Base-by-base conservation (phyloP, 139 green algal genomes). In the Protoeuglena noctilucae region DNA sequence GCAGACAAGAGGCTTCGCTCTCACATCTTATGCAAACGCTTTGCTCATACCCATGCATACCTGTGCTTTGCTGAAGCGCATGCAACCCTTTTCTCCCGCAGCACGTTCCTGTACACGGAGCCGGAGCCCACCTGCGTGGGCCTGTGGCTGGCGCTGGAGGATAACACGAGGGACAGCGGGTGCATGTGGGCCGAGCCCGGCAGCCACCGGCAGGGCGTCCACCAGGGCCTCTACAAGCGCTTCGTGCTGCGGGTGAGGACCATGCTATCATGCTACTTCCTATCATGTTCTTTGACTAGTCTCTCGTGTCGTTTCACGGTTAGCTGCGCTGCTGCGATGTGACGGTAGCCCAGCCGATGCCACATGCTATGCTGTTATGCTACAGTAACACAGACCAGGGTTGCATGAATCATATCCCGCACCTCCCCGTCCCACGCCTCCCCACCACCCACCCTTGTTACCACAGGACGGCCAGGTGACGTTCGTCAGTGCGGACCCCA, bases 121-220 rank as follows among this genome's bases (percentile, higher is more conserved):
- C 90, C 90, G 4, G 34, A 1, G 50, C 67, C 74, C 5, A 84
- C 76, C 12, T 83, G 73, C 34, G 49, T 87, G 4, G 90, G 90
- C 12, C 53, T 95, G 21, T 98, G 90, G 90, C 65, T 93, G 57
- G 90, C 90, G 0, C 51, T 98, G 19, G 88, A 98, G 65, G 84
- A 96, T 51, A 81, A 83, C 4, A 92, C 66, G 0, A 26, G 60
- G 31, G 65, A 79, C 16, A 98, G 97, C 62, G 89, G 89, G 48
- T 98, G 89, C 66, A 60, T 98, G 19, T 97, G 83, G 78, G 54
- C 31, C 19, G 26, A 4, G n/a, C 22, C 64, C 69, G 66, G 66
- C 19, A 56, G 60, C 1, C 75, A 83, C 54, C 62, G 46, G 23
- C 5, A 62, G 14, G 75, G 73, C 6, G 64, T 82, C 47, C 29